Evolutionary conservation across 2,329 filamentous ascomycete species (phyloP), one percentile per base, ranked within the genome.

Genomic region (Lecanosticta acicola): DNA sequence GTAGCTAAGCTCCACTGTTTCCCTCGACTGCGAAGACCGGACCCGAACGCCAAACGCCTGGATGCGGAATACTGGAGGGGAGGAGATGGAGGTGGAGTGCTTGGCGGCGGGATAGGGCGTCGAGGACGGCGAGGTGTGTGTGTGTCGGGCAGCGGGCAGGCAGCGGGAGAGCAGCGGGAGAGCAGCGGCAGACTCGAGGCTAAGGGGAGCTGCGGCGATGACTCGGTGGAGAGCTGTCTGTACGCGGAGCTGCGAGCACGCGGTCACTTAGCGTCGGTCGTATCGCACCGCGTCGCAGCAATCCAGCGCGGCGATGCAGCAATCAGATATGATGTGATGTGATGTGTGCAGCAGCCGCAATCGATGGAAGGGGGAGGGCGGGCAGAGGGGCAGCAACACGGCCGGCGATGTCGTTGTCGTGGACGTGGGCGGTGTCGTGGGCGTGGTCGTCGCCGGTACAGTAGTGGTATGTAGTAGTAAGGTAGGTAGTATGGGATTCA

Each of bases 21-120:
- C 7, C 24, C 24, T 29, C 24, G 11, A 29, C 24, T 11, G 24
- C 24, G 24, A 29, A 29, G 24, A 29, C 24, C 24, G 7, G 24
- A 7, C 24, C 24, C 34, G 21, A 52, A 52, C 53, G 46, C 55
- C 55, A 44, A 54, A 57, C 55, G 50, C 55, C 55, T 43, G 3
- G 35, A 37, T 37, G 8, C 14, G 35, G 35, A 37, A 37, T 16
- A 19, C 14, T 16, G 35, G 10, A n/a, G 35, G 8, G 35, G 35
- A 19, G 35, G 35, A n/a, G n/a, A n/a, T n/a, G n/a, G 11, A 18
- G 33, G 44, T 35, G 43, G 44, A 55, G 49, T 35, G 44, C 36
- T 39, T 7, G 47, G 45, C 45, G 49, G 46, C 21, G 41, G 36
- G 18, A n/a, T n/a, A n/a, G 7, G 35, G 8, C 3, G 35, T 10